Evolutionary conservation across 2,329 filamentous ascomycete genomes (phyloP).

Genomic region (Aspergillus novofumigatus): DNA sequence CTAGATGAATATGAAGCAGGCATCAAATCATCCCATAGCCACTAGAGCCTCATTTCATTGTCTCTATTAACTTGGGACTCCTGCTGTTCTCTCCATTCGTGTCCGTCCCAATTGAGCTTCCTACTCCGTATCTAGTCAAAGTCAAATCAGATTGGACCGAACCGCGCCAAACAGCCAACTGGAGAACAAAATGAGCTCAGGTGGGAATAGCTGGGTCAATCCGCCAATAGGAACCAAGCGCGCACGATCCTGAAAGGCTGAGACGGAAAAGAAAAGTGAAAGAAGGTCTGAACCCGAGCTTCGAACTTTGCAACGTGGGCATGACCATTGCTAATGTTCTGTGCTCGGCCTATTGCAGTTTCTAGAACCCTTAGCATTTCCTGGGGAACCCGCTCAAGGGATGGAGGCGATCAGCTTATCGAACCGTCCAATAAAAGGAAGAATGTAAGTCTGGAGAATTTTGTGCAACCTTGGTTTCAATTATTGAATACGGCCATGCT

Average conservation of each 20-base stretch:
- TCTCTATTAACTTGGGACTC: not conserved
- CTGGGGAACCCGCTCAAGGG: conserved; percentile 8
- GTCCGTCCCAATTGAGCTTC: too few relatives aligned
- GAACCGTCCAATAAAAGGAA: conserved; percentile 5
- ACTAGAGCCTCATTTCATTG: not conserved
- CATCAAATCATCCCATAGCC: not conserved
- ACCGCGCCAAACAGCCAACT: not conserved
- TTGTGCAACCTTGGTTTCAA: not conserved
- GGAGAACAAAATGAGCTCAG: not conserved
- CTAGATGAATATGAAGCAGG: not conserved
- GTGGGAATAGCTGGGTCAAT: not conserved
- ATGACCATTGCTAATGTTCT: not conserved
- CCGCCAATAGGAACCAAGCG: not conserved
- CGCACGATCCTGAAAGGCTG: not conserved
- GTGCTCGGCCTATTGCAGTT: not conserved
- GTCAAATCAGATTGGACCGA: not conserved
- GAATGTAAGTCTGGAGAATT: not conserved
- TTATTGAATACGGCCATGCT: not conserved
- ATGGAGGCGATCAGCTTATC: conserved; percentile 7
- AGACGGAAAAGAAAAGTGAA: not conserved
- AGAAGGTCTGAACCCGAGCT: conserved; percentile 3
- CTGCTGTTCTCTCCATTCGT: not conserved
- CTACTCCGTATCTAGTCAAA: not conserved
- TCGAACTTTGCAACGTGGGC: conserved; percentile 4
- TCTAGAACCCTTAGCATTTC: conserved; percentile 9